Evolutionary conservation across 305 asterid species (phyloP).

Genomic region (Solanum hybrid): DNA sequence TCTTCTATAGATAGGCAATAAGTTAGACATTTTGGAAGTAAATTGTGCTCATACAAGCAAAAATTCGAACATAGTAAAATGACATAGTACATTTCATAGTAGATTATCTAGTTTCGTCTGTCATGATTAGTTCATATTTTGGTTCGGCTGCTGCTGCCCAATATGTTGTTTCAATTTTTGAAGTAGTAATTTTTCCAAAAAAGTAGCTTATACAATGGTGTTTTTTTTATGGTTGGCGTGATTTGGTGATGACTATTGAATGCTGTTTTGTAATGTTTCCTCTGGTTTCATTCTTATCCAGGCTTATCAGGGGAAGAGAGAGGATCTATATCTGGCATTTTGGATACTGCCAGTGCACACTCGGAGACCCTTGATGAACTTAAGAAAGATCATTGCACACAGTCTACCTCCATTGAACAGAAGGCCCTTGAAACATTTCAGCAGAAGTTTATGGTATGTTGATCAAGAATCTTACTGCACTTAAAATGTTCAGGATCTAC

Average conservation of each 20-base stretch:
- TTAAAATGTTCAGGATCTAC: background rate
- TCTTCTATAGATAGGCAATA: background rate
- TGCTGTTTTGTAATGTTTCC: background rate
- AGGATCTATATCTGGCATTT: slow-evolving; percentile 37
- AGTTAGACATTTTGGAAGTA: background rate
- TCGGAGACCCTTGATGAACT: slow-evolving; percentile 43
- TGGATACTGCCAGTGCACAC: slow-evolving; percentile 42
- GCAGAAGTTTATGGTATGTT: slow-evolving; percentile 32
- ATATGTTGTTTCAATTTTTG: background rate
- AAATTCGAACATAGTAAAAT: background rate
- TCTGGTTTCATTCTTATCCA: slow-evolving; percentile 16
- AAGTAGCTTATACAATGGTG: background rate
- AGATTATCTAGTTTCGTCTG: background rate
- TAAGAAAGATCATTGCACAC: slow-evolving; percentile 41
- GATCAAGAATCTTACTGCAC: background rate
- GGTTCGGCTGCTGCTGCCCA: background rate
- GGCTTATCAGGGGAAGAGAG: slow-evolving; percentile 57
- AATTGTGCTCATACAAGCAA: background rate
- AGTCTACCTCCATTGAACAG: slow-evolving; percentile 30
- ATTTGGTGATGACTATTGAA: background rate
- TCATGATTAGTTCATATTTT: background rate
- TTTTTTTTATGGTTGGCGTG: background rate
- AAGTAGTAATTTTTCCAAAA: background rate
- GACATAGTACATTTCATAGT: background rate
- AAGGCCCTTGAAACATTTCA: slow-evolving; percentile 26